A percentile compares a stretch with the other conserved stretches of the same genome.
phyloP scores from a whole-genome alignment of 345 rosid species.

The Citrus cavaleriei region DNA sequence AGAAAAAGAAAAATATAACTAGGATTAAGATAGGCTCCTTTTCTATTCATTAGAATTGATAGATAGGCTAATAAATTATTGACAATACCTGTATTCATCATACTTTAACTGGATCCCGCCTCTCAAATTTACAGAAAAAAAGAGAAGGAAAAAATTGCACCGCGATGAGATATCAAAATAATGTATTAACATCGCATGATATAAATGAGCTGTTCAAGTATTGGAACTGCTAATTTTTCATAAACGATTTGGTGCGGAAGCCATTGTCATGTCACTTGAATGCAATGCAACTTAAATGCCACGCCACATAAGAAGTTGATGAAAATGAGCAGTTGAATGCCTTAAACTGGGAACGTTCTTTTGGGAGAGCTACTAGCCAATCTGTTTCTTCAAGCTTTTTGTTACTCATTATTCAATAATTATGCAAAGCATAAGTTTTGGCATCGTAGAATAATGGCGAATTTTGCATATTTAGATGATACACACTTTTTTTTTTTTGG shows the following conservation, averaged over 20 bases:
- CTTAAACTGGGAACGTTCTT: neutral
- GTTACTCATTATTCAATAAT: neutral
- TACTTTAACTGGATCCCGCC: too few species aligned
- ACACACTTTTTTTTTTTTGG: too few species aligned
- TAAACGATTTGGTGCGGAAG: neutral
- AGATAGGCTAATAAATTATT: neutral
- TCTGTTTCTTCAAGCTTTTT: neutral
- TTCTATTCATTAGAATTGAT: neutral
- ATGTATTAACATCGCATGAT: neutral
- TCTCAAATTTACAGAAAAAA: too few species aligned
- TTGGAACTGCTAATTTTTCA: neutral
- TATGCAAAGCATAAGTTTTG: neutral
- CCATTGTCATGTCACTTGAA: neutral
- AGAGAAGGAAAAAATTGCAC: neutral
- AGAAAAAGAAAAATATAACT: neutral
- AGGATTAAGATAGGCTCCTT: neutral
- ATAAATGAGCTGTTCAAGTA: neutral
- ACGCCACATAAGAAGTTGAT: neutral
- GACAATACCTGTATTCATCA: too few species aligned
- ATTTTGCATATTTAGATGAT: neutral
- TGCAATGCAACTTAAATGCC: neutral
- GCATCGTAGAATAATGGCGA: neutral
- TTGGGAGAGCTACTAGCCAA: neutral
- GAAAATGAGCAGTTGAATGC: neutral
- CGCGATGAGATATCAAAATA: neutral